These are phyloP conservation scores for Paraleonurus japonicus DNA, from an alignment of 257 asterid genomes.

Conservation along the genomic window DNA sequence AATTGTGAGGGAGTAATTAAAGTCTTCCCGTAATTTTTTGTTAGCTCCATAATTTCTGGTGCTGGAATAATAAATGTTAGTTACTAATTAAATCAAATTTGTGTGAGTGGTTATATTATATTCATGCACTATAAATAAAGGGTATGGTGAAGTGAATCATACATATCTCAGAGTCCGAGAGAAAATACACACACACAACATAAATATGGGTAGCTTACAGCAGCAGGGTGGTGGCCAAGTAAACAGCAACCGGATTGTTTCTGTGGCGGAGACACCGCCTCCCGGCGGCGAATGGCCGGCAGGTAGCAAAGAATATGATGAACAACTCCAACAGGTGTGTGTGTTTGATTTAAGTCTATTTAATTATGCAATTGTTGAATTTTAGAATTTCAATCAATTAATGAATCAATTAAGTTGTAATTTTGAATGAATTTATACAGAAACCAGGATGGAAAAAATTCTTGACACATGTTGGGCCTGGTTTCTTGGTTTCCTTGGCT, in stretches of 20 bases:
- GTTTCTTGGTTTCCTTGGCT: constrained; percentile 87
- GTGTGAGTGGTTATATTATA: constrained; percentile 8
- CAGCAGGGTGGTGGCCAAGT: constrained; percentile 34
- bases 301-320: constrained; percentile 19
- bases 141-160: neutral
- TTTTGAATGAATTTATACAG: too few relatives aligned
- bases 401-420: too few relatives aligned
- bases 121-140: constrained; percentile 29
- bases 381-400: too few relatives aligned
- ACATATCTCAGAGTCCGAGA: neutral
- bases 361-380: neutral
- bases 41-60: neutral
- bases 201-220: constrained; percentile 46
- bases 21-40: neutral
- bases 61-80: neutral
- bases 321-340: constrained; percentile 25
- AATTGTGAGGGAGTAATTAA: too few relatives aligned
- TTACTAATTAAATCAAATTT: neutral
- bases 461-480: constrained; percentile 76
- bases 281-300: constrained; percentile 7
- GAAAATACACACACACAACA: neutral
- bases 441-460: constrained; percentile 83
- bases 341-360: neutral
- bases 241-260: constrained; percentile 39
- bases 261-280: constrained; percentile 41